A percentile compares a stretch with the other conserved stretches of the same genome.
These are phyloP conservation scores for Auxenochlorella protothecoides DNA, from an alignment of 139 green algal species.

Conservation along the genomic window DNA sequence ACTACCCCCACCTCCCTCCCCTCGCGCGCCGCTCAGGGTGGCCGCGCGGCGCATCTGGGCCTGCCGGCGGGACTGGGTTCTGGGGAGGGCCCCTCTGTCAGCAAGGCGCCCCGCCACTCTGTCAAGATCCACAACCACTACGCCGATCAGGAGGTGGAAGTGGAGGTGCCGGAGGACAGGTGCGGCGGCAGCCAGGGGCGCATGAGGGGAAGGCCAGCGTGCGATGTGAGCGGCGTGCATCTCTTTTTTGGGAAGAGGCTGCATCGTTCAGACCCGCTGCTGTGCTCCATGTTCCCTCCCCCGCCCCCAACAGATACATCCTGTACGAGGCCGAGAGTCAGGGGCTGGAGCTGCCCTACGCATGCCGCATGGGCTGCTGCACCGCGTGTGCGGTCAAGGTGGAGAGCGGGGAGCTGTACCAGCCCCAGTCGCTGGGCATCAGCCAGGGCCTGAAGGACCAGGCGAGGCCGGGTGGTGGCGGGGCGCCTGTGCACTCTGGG, in stretches of 20 bases:
- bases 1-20: background rate
- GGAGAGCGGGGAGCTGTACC: slow-evolving; percentile 45
- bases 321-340: slow-evolving; percentile 88
- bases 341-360: slow-evolving; percentile 83
- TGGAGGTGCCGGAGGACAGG: slow-evolving; percentile 81
- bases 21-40: slow-evolving; percentile 38
- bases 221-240: no score
- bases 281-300: background rate
- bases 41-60: slow-evolving; percentile 59
- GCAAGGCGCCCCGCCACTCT: slow-evolving; percentile 43
- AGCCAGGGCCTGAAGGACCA: slow-evolving; percentile 41
- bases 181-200: slow-evolving; percentile 5
- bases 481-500: background rate
- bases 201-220: no score
- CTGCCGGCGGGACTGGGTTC: slow-evolving; percentile 47
- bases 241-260: no score
- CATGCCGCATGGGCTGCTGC: slow-evolving; percentile 96
- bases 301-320: slow-evolving; percentile 63
- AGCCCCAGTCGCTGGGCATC: slow-evolving; percentile 54
- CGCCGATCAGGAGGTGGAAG: slow-evolving; percentile 55
- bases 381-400: slow-evolving; percentile 90
- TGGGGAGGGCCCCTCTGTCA: slow-evolving; percentile 57
- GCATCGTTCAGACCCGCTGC: background rate
- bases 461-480: slow-evolving; percentile 15
- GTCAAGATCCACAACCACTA: slow-evolving; percentile 75